Conservation (phyloP, 2,329 filamentous ascomycete genomes). For the Aspergillus intermedius region DNA sequence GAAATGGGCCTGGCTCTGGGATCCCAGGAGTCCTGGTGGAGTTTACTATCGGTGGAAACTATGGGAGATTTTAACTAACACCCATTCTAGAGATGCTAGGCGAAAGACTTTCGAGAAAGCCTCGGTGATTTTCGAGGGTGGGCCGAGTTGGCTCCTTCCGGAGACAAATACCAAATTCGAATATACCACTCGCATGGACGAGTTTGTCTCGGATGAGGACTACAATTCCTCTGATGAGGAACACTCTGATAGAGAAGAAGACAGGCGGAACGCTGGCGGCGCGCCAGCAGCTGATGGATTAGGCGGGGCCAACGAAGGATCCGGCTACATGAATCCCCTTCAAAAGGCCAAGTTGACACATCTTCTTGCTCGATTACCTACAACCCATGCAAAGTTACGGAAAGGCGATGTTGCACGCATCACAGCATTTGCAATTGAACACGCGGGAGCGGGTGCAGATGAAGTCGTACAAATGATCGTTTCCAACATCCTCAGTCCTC, state of each 20-base stretch:
- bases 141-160: conserved; percentile 70
- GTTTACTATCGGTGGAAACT: conserved; percentile 91
- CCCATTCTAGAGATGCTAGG: conserved; percentile 33
- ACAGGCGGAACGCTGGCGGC: conserved; percentile 37
- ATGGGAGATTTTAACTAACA: conserved; percentile 75
- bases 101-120: conserved; percentile 48
- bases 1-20: conserved; percentile 92
- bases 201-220: conserved; percentile 76
- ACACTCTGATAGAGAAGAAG: conserved; percentile 46
- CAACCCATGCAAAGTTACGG: conserved; percentile 63
- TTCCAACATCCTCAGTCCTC: conserved; percentile 70
- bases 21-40: conserved; percentile 69
- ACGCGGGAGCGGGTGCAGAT: conserved; percentile 76
- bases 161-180: conserved; percentile 71
- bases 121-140: conserved; percentile 62
- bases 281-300: conserved; percentile 37
- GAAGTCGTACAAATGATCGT: conserved; percentile 89
- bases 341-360: conserved; percentile 79
- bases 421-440: conserved; percentile 80
- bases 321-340: conserved; percentile 69
- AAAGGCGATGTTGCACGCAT: conserved; percentile 82
- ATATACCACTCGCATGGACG: conserved; percentile 66
- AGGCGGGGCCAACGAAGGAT: conserved; percentile 38
- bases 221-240: conserved; percentile 86
- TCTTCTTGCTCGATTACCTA: conserved; percentile 75